Evolutionary conservation across 495 filamentous ascomycete genomes (phyloP), one percentile per base, ranked within the genome.

Genomic region (Viridothelium virens): DNA sequence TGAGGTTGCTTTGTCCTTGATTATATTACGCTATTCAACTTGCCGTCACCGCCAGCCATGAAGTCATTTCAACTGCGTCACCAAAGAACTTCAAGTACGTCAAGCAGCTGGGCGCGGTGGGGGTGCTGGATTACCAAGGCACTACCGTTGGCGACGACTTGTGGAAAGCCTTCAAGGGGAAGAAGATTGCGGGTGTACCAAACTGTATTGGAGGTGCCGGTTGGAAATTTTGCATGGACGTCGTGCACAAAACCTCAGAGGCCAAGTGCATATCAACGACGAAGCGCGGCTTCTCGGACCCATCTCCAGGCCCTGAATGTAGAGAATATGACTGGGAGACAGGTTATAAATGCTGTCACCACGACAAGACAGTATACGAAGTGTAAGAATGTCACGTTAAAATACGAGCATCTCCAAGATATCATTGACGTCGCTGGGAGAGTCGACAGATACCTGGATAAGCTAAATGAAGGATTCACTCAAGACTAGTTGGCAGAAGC

Each of bases 91-190:
- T 63, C 25, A 64, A 67, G n/a, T 72, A 69, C 36, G 37, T 64
- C 14, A 69, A 70, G 56, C 25, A 39, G 2, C 48, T 74, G 6
- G 70, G 73, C 9, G 72, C 72, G 1, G 50, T 56, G 4, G 38
- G 68, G 14, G 70, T 65, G 14, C 71, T 72, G 50, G 71, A 75
- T 48, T 66, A 73, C 38, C 44, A 34, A 4, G 69, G 46, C 36
- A 16, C 50, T 1, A 65, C 37, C 12, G 65, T 70, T 0, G 64
- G 70, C 37, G 62, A 70, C 10, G 73, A 72, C 16, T 64, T 75
- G 31, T 65, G 70, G 31, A 38, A n/a, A 0, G 61, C 46, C 3
- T 62, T 75, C 25, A 67, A 70, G 63, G 69, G 66, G 1, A 68
- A 69, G 39, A 37, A 61, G 9, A 67, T 47, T 33, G 71, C 65